phyloP scores from a whole-genome alignment of 768 basidiomycete species.

The Auricularia sp. region DNA sequence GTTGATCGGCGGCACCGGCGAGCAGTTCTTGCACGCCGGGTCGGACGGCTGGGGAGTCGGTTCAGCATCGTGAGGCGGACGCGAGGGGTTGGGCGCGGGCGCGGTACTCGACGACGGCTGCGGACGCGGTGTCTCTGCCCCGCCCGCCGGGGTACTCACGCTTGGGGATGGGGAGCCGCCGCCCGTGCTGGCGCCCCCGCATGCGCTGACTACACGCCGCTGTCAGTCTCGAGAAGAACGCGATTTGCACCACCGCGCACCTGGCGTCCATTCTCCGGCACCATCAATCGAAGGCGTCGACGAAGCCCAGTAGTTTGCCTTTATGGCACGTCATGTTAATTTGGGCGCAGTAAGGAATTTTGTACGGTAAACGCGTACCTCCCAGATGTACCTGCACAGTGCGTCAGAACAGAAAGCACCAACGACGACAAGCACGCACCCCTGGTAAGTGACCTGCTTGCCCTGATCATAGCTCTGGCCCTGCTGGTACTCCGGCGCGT shows the following conservation, averaged over 20 bases:
- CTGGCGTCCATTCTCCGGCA: not conserved
- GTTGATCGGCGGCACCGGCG: not conserved
- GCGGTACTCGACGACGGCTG: too few relatives aligned
- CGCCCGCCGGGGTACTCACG: not conserved
- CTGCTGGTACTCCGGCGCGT: constrained; percentile 39
- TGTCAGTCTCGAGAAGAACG: not conserved
- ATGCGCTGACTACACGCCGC: not conserved
- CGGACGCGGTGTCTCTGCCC: too few relatives aligned
- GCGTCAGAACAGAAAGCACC: not conserved
- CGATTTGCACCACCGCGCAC: not conserved
- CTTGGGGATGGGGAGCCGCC: not conserved
- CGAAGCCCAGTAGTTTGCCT: not conserved
- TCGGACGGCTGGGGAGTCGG: not conserved
- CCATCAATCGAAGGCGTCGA: not conserved
- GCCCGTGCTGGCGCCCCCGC: not conserved
- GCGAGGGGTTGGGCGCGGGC: too few relatives aligned
- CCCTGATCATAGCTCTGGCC: constrained; percentile 42
- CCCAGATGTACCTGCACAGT: not conserved
- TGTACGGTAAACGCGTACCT: not conserved
- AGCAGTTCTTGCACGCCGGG: not conserved
- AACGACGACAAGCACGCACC: constrained; percentile 12
- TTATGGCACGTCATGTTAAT: not conserved
- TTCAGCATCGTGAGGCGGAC: not conserved
- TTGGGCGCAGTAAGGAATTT: not conserved
- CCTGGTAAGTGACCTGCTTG: constrained; percentile 41